Percentiles rank a stretch among this genome's conserved stretches.
Conservation (phyloP, 2,329 filamentous ascomycete species). For the Coniochaeta prunicola region DNA sequence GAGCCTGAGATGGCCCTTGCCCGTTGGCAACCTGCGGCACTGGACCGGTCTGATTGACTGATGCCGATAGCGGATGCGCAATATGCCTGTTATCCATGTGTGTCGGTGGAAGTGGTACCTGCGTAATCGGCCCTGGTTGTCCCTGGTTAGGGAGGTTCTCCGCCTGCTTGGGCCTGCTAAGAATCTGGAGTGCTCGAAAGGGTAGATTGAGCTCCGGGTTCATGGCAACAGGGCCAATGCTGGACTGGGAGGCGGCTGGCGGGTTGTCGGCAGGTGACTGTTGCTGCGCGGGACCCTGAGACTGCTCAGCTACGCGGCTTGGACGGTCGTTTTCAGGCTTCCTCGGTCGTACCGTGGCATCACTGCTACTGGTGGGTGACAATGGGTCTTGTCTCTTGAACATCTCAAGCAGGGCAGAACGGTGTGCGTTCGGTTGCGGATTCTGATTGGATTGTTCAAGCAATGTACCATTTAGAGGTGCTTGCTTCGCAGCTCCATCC, state of each 20-base stretch:
- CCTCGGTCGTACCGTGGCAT: constrained; percentile 8
- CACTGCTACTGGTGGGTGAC: constrained; percentile 17
- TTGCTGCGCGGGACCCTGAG: constrained; percentile 5
- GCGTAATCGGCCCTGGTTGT: constrained; percentile 7
- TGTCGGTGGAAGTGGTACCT: constrained; percentile 10
- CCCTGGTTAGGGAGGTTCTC: constrained; percentile 13
- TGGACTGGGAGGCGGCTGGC: constrained; percentile 18
- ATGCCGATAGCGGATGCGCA: not conserved
- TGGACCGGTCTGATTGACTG: not conserved
- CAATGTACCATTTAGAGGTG: constrained; percentile 3
- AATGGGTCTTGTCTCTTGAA: constrained; percentile 37
- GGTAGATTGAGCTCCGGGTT: constrained; percentile 30
- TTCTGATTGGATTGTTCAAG: constrained; percentile 6
- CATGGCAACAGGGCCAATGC: constrained; percentile 22
- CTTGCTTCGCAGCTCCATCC: constrained; percentile 4
- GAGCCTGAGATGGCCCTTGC: not conserved
- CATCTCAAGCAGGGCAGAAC: constrained; percentile 43
- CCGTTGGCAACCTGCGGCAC: not conserved
- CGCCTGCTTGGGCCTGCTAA: constrained; percentile 25
- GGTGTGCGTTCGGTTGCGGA: constrained; percentile 30
- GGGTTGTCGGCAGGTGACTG: constrained; percentile 16
- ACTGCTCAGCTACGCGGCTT: not conserved
- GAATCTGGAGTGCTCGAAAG: constrained; percentile 29
- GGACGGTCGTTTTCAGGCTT: constrained; percentile 12
- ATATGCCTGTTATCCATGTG: constrained; percentile 12